A percentile compares a stretch with the other conserved stretches of the same genome.
phyloP scores from a whole-genome alignment of 164 flowering plant species.

The Warburgia ugandensis region DNA sequence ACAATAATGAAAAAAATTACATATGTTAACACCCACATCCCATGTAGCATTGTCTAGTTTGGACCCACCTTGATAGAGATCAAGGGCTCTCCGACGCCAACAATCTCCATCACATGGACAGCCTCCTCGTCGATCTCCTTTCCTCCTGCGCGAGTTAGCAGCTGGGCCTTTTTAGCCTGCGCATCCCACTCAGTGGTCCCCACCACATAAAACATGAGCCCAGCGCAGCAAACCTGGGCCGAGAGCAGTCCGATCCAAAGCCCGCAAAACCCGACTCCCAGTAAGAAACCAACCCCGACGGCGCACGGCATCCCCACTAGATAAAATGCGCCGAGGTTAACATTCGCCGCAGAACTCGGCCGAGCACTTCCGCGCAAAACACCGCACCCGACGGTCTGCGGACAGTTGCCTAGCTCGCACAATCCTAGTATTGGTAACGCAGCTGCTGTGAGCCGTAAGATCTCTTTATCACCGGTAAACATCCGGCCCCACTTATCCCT shows the following conservation, averaged over 20 bases:
- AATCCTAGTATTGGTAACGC: constrained; percentile 82
- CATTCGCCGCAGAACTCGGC: constrained; percentile 72
- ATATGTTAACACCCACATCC: no score
- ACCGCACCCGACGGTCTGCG: constrained; percentile 92
- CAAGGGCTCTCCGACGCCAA: constrained; percentile 34
- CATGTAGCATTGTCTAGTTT: no score
- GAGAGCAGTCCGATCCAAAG: constrained; percentile 74
- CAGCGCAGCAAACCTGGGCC: constrained; percentile 87
- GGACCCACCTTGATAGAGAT: constrained; percentile 30
- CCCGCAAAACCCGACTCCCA: constrained; percentile 68
- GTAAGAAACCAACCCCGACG: constrained; percentile 55
- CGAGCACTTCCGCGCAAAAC: constrained; percentile 80
- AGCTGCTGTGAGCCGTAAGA: constrained; percentile 55
- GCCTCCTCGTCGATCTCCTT: constrained; percentile 4
- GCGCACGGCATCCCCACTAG: constrained; percentile 92
- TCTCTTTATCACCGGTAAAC: constrained; percentile 52
- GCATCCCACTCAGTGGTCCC: constrained; percentile 77
- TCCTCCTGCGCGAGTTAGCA: constrained; percentile 40
- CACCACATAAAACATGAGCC: constrained; percentile 75
- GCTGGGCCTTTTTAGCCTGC: constrained; percentile 50
- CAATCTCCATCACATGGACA: neutral
- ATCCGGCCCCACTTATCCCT: constrained; percentile 57
- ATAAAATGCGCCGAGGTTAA: constrained; percentile 86
- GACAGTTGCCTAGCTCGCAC: constrained; percentile 95
- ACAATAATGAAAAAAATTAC: constrained; percentile 13